Conservation (phyloP, 306 rosid species). For the Parietaria judaica region DNA sequence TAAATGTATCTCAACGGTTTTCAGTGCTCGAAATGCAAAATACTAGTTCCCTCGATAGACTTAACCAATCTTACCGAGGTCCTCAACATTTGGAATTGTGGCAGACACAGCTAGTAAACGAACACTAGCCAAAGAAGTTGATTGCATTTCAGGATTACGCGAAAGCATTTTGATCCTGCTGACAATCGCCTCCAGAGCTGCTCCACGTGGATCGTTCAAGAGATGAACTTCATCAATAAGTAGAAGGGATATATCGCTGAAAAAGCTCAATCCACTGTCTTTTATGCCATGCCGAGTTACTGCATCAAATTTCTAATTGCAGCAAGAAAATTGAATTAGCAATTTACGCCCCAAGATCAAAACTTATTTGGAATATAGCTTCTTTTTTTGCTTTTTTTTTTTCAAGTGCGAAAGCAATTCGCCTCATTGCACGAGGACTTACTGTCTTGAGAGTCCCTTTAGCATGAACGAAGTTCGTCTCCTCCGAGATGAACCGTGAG, state of each 20-base stretch:
- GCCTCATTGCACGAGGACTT: conserved; percentile 26
- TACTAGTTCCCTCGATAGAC: not conserved
- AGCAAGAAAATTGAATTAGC: not conserved
- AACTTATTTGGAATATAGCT: too few species aligned
- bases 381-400: too few species aligned
- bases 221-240: conserved; percentile 96
- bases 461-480: conserved; percentile 46
- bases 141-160: conserved; percentile 60
- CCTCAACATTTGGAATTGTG: conserved; percentile 91
- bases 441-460: conserved; percentile 92
- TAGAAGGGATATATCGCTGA: conserved; percentile 81
- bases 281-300: conserved; percentile 71
- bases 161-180: conserved; percentile 87
- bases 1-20: conserved; percentile 17
- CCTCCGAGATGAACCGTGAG: conserved; percentile 58
- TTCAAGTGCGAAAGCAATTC: too few species aligned
- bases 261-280: conserved; percentile 85
- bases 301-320: conserved; percentile 85
- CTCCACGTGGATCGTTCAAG: conserved; percentile 97
- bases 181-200: conserved; percentile 86
- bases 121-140: conserved; percentile 61
- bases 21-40: conserved; percentile 15
- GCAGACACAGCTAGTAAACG: conserved; percentile 90
- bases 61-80: conserved; percentile 57
- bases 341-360: too few species aligned